phyloP scores from a whole-genome alignment of 2,329 filamentous ascomycete genomes.

The Exserohilum turcica region DNA sequence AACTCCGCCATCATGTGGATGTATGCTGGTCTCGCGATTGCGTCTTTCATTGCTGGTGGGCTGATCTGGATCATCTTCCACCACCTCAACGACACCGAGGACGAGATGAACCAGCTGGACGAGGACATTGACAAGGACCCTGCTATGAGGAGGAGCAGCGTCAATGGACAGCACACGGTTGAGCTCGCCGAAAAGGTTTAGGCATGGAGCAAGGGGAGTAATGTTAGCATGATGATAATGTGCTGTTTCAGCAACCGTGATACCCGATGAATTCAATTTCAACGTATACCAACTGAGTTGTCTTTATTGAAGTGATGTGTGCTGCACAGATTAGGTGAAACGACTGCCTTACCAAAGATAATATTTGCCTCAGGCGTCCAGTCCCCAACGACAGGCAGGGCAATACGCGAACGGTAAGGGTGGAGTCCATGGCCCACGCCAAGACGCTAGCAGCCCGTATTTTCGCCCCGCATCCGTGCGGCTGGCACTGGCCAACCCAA shows the following conservation, averaged over 20 bases:
- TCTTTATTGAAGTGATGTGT: too few relatives aligned
- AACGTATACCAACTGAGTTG: too few relatives aligned
- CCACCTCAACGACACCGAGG: conserved; percentile 45
- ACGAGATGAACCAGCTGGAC: conserved; percentile 46
- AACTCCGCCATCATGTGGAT: conserved; percentile 72
- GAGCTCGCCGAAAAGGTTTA: conserved; percentile 21
- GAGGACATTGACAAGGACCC: conserved; percentile 41
- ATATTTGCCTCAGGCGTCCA: too few relatives aligned
- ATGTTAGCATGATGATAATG: conserved; percentile 8
- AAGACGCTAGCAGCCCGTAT: too few relatives aligned
- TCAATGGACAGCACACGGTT: conserved; percentile 29
- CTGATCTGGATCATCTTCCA: conserved; percentile 48
- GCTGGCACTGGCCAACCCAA: too few relatives aligned
- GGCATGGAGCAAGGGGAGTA: background rate
- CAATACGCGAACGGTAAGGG: background rate
- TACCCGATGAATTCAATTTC: conserved; percentile 11
- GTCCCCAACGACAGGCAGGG: too few relatives aligned
- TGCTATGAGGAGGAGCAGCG: conserved; percentile 33
- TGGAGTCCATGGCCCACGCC: background rate
- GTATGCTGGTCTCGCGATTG: conserved; percentile 47
- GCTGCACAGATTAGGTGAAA: too few relatives aligned
- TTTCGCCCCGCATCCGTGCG: too few relatives aligned
- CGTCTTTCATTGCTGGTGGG: conserved; percentile 39
- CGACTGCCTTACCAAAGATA: too few relatives aligned
- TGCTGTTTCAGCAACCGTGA: conserved; percentile 5